Evolutionary conservation across 2,329 filamentous ascomycete genomes (phyloP), one percentile per base, ranked within the genome.

Genomic region (Paraphaeosphaeria sporulosa): DNA sequence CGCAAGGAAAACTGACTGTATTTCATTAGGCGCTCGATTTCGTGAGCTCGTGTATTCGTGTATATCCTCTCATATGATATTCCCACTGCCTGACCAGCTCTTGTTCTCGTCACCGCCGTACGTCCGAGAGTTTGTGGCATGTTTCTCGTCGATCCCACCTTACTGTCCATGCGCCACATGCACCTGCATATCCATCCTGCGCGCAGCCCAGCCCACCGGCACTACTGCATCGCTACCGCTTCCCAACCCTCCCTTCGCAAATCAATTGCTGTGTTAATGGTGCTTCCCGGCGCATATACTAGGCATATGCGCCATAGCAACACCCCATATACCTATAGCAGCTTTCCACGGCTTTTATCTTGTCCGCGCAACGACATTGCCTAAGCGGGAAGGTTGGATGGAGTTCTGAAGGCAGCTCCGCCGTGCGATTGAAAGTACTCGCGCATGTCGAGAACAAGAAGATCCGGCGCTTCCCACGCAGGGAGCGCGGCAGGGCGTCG

Each of bases 391-490:
- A 69, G 65, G 64, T 71, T 54, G 40, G 62, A 62, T 19, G 13
- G n/a, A 10, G 23, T 40, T 23, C 27, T 19, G 34, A 30, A 23
- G 23, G 42, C 46, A 4, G 52, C 32, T 43, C 36, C 15, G 9
- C 58, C 55, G 6, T 63, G 55, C 46, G 62, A 42, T 49, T 64
- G 54, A 47, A 71, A 79, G 62, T 77, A 77, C 57, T 80, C 79
- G 58, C 78, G 72, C 59, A 82, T 60, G 67, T 82, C 80, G 32
- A 73, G 58, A 17, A 80, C 77, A 38, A 82, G 64, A 38, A 78
- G 68, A 30, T 75, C 73, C 2, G 79, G 76, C 23, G 71, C 71
- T 59, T 82, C 80, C 76, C 79, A 82, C 21, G 76, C 75, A 2
- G 79, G 72, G 59, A 74, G 72, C 55, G 68, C 61, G 17, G 70